Evolutionary conservation across 441 rosid genomes (phyloP), one percentile per base, ranked within the genome.

Genomic region (Corymbia calophylla): DNA sequence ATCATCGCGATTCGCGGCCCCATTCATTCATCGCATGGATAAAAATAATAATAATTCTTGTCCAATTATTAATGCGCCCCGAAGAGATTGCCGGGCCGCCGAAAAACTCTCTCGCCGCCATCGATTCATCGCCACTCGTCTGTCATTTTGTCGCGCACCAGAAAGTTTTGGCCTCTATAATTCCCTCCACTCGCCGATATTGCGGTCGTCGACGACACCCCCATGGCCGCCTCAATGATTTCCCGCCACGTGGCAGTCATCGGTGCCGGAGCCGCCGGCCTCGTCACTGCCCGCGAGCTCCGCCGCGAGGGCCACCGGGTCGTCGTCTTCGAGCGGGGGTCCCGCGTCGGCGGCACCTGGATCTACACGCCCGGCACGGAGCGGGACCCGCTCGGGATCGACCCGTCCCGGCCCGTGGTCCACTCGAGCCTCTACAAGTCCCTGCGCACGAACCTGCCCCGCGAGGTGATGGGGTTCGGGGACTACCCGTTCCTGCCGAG

Each of bases 231-330:
- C 21, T 87, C 91, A 49, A 53, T 87, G 53, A 90, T 80, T 14
- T 80, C 94, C 58, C 92, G 89, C 89, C 93, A 92, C 85, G 97
- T 96, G 54, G 98, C 98, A 1, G 97, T 97, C 27, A 93, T 97
- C 32, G 98, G 96, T 47, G 96, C 97, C n/a, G 97, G 99, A 53
- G 94, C 96, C 10, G 93, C 99, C 25, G 98, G 98, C 66, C 93
- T 97, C 25, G 91, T 93, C 13, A 93, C 96, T 0, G 96, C 98
- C 53, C 92, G 94, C 6, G 99, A 96, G 92, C 95, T 97, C 54
- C 91, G 90, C 16, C 95, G 91, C 1, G 95, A 95, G 87, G 95
- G 93, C 39, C 97, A 94, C 90, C 53, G 60, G 3, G 99, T 97
- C 2, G 93, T 94, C 0, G 94, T 95, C 68, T 94, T 95, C 31